Conservation (phyloP, 768 basidiomycete genomes). For the Royoungia palumana region DNA sequence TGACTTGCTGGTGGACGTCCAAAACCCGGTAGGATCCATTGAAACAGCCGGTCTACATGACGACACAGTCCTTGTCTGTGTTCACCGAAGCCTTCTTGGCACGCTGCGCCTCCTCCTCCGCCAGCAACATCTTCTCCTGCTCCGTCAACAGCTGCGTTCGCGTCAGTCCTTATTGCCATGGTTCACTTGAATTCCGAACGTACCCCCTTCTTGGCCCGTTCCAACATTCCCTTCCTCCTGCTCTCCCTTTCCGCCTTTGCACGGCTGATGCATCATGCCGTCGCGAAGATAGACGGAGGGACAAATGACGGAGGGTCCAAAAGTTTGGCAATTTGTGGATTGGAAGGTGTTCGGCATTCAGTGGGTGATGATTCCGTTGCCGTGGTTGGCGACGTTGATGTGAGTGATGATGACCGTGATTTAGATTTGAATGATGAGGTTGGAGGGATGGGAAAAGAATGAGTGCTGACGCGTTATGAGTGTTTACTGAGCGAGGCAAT, state of each 20-base stretch:
- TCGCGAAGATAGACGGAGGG: constrained; percentile 65
- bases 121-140: constrained; percentile 60
- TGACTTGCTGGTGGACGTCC: too few species aligned
- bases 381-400: constrained; percentile 6
- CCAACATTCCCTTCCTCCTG: constrained; percentile 63
- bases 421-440: constrained; percentile 22
- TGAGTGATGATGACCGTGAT: neutral
- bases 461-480: constrained; percentile 65
- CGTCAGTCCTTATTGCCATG: constrained; percentile 1
- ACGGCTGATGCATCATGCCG: constrained; percentile 63
- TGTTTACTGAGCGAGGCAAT: constrained; percentile 40
- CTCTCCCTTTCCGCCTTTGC: constrained; percentile 75
- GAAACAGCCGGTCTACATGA: constrained; percentile 60
- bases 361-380: constrained; percentile 18
- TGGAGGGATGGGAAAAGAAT: constrained; percentile 22
- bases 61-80: constrained; percentile 46
- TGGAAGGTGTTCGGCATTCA: constrained; percentile 27
- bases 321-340: constrained; percentile 35
- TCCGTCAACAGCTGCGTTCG: constrained; percentile 51
- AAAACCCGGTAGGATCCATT: too few species aligned
- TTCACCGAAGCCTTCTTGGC: constrained; percentile 27
- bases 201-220: constrained; percentile 74
- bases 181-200: constrained; percentile 22
- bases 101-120: constrained; percentile 47
- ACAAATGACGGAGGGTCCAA: constrained; percentile 47